Evolutionary conservation across 2,329 filamentous ascomycete species (phyloP).

Genomic region (Aspergillus viridinutans): DNA sequence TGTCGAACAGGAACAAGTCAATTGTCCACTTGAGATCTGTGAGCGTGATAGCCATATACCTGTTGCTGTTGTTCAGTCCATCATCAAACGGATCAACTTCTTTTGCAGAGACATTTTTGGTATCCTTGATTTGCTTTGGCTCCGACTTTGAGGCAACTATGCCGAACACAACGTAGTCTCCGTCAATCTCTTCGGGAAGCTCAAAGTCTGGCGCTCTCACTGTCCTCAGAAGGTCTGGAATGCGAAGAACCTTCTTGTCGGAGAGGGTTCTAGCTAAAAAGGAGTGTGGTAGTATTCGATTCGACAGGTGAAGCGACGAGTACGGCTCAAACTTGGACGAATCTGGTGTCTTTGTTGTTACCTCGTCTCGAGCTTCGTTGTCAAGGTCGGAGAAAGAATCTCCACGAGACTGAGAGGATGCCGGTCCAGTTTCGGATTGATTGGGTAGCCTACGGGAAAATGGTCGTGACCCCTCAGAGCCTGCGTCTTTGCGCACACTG

Average conservation of each 20-base stretch:
- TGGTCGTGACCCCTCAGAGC: slow-evolving; percentile 14
- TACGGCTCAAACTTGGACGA: slow-evolving; percentile 75
- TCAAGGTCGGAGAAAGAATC: neutral
- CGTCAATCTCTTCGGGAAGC: slow-evolving; percentile 71
- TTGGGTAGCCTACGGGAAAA: slow-evolving; percentile 21
- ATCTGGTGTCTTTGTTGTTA: slow-evolving; percentile 38
- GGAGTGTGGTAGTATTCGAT: slow-evolving; percentile 75
- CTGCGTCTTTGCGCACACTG: slow-evolving; percentile 16
- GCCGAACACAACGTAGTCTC: slow-evolving; percentile 84
- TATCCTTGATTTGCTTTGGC: slow-evolving; percentile 59
- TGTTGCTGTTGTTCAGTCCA: slow-evolving; percentile 59
- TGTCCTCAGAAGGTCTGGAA: slow-evolving; percentile 75
- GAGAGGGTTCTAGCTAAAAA: slow-evolving; percentile 73
- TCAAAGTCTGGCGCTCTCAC: slow-evolving; percentile 81
- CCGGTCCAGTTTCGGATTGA: slow-evolving; percentile 18
- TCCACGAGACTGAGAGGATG: slow-evolving; percentile 5
- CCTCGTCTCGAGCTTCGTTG: slow-evolving; percentile 4
- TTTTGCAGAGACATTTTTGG: slow-evolving; percentile 35
- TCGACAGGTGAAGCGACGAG: slow-evolving; percentile 78
- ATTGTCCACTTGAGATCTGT: slow-evolving; percentile 88
- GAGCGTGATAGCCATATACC: slow-evolving; percentile 89
- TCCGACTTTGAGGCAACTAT: slow-evolving; percentile 86
- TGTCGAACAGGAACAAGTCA: slow-evolving; percentile 87
- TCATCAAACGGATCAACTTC: slow-evolving; percentile 46
- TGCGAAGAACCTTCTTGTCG: slow-evolving; percentile 69